These are phyloP conservation scores for Apiospora saccharicola DNA, from an alignment of 2,329 filamentous ascomycete genomes.

Conservation along the genomic window DNA sequence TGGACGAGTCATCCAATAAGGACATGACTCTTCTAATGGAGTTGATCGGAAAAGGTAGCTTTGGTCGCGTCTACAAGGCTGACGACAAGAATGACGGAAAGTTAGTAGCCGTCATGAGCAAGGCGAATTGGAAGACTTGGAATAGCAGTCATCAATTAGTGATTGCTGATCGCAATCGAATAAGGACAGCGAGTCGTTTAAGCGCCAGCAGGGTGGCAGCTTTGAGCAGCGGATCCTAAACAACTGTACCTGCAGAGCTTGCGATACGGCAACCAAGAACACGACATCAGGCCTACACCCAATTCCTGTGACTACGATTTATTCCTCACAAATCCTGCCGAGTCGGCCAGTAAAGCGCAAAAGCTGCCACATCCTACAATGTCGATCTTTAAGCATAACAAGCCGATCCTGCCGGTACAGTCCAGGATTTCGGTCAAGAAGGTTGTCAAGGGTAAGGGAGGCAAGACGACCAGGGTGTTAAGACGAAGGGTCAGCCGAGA, in stretches of 20 bases:
- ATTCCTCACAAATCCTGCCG: constrained; percentile 61
- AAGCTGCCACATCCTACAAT: constrained; percentile 58
- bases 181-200: too few relatives aligned
- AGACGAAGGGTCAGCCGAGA: too few relatives aligned
- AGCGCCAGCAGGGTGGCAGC: too few relatives aligned
- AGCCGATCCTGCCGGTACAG: constrained; percentile 29
- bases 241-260: constrained; percentile 53
- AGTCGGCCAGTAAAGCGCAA: constrained; percentile 54
- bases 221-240: neutral
- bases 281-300: constrained; percentile 53
- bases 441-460: constrained; percentile 41
- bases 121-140: too few relatives aligned
- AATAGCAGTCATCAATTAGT: too few relatives aligned
- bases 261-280: constrained; percentile 59
- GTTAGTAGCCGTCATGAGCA: constrained; percentile 78
- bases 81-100: constrained; percentile 53
- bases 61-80: constrained; percentile 78
- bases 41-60: constrained; percentile 78
- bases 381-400: constrained; percentile 56
- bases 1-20: too few relatives aligned
- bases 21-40: constrained; percentile 50
- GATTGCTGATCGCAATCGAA: too few relatives aligned
- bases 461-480: constrained; percentile 36
- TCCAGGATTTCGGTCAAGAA: constrained; percentile 34
- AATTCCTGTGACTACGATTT: constrained; percentile 62